Conservation (phyloP, 2,329 filamentous ascomycete species). For the Sclerotiophoma versabilis region DNA sequence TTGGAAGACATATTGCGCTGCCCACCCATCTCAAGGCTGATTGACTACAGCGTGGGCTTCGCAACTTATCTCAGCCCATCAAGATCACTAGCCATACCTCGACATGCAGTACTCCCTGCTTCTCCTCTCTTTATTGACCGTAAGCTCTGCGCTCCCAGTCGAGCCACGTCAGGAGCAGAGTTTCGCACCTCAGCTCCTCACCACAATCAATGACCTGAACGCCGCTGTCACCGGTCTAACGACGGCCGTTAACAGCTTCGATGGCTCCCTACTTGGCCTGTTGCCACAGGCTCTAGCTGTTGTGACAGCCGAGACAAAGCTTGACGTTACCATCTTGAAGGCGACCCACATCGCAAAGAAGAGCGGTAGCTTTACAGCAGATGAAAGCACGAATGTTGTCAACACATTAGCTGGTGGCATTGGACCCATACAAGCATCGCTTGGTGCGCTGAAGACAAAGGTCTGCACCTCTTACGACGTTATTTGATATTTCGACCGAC, state of each 20-base stretch:
- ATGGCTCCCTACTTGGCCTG: slow-evolving; percentile 25
- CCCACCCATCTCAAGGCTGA: not conserved
- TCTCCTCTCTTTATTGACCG: not conserved
- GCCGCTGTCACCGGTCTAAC: slow-evolving; percentile 24
- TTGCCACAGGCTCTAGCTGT: slow-evolving; percentile 32
- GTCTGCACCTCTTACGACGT: slow-evolving; percentile 11
- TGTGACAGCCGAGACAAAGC: slow-evolving; percentile 22
- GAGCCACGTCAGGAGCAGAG: slow-evolving; percentile 10
- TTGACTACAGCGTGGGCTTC: not conserved
- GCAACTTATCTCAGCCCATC: not conserved
- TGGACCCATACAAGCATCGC: slow-evolving; percentile 21
- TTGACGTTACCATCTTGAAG: slow-evolving; percentile 28
- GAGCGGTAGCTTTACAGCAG: slow-evolving; percentile 24
- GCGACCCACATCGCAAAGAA: slow-evolving; percentile 19
- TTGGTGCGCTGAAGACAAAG: slow-evolving; percentile 24
- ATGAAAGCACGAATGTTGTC: slow-evolving; percentile 26
- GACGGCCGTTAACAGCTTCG: slow-evolving; percentile 30
- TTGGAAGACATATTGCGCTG: not conserved
- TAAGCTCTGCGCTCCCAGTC: slow-evolving; percentile 1
- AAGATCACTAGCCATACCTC: no score
- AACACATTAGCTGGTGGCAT: slow-evolving; percentile 21
- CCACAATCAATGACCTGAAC: slow-evolving; percentile 25
- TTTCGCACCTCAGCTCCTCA: slow-evolving; percentile 21
- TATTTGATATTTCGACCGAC: not conserved
- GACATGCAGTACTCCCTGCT: not conserved